Base-by-base conservation (phyloP, 192 early-diverging fungal species). In the Linnemannia hyalina region DNA sequence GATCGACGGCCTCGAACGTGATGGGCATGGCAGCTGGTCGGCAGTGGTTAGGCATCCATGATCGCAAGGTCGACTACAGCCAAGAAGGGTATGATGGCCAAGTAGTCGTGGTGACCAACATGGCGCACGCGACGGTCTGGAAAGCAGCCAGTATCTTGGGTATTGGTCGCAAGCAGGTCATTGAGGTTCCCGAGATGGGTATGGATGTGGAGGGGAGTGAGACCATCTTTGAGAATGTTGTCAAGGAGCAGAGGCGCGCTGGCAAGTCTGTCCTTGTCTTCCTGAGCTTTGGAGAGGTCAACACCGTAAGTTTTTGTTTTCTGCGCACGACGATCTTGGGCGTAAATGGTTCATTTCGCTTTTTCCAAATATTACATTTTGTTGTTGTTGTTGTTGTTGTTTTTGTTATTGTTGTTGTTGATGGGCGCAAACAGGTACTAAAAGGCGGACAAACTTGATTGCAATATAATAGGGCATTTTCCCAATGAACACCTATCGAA, bases 1-100 rank as follows among this genome's bases (percentile, higher is more conserved):
- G 92, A 18, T 92, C 92, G 15, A 93, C 92, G 6, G 85, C 90
- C 0, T 88, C 89, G 52, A 93, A 93, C 41, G 60, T 93, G n/a
- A 78, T 92, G 26, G 92, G 90, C 11, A 80, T 93, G 69, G 77
- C 83, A 18, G 80, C 71, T 10, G 92, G 83, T 0, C 81, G 90
- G 13, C 88, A 93, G 49, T 83, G 82, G 77, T 63, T 91, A 3
- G 88, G 79, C 20, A 72, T 84, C 47, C 77, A 82, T 54, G 76
- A 73, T 7, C 70, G 79, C 8, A 76, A 79, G 13, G 82, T 88
- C 52, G 89, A 86, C 23, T 88, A 90, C 68, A 80, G 88, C 16
- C 83, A 92, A n/a, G 88, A 92, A 41, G 91, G 91, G 10, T 89
- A 83, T 73, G 80, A 86, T 77, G 88, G 87, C 22, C 82, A 81